Percentiles rank a stretch among this genome's conserved stretches.
These are phyloP conservation scores for Phaffomyces antillensis DNA, from an alignment of 805 yeast genomes.

Conservation along the genomic window DNA sequence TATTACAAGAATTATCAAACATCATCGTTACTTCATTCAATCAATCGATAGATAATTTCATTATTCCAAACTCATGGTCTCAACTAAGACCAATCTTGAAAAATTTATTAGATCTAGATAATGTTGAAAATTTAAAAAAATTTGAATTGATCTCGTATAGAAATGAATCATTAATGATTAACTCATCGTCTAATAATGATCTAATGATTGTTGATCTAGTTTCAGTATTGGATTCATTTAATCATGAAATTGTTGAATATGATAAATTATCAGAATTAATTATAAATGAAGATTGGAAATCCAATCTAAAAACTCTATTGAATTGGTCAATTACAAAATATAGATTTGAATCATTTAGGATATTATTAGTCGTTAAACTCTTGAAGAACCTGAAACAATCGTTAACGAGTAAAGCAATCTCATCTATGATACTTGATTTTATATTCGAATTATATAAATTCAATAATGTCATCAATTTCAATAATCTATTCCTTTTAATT, in stretches of 20 bases:
- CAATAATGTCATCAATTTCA: slow-evolving; percentile 27
- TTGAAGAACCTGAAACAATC: slow-evolving; percentile 9
- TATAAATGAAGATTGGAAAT: slow-evolving; percentile 26
- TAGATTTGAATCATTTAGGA: slow-evolving; percentile 12
- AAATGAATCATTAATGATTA: slow-evolving; percentile 64
- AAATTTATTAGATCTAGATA: slow-evolving; percentile 29
- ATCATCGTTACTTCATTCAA: slow-evolving; percentile 26
- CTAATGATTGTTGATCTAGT: slow-evolving; percentile 22
- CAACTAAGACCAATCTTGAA: slow-evolving; percentile 42
- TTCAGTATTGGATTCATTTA: slow-evolving; percentile 30
- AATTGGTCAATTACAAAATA: slow-evolving; percentile 34
- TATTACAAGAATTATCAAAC: slow-evolving; percentile 20
- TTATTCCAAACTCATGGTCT: slow-evolving; percentile 59
- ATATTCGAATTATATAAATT: slow-evolving; percentile 31
- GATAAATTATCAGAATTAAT: slow-evolving; percentile 25
- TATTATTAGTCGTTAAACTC: slow-evolving; percentile 12
- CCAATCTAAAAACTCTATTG: slow-evolving; percentile 28
- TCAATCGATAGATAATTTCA: slow-evolving; percentile 44
- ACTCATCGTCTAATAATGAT: slow-evolving; percentile 25
- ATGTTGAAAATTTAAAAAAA: slow-evolving; percentile 35
- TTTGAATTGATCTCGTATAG: slow-evolving; percentile 56
- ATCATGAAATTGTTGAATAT: slow-evolving; percentile 24
- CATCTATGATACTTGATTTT: slow-evolving; percentile 28
- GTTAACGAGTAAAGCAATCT: slow-evolving; percentile 26
- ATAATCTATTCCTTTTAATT: slow-evolving; percentile 36